Base-by-base conservation (phyloP, 2,329 filamentous ascomycete species). In the Plenodomus lindquistii region DNA sequence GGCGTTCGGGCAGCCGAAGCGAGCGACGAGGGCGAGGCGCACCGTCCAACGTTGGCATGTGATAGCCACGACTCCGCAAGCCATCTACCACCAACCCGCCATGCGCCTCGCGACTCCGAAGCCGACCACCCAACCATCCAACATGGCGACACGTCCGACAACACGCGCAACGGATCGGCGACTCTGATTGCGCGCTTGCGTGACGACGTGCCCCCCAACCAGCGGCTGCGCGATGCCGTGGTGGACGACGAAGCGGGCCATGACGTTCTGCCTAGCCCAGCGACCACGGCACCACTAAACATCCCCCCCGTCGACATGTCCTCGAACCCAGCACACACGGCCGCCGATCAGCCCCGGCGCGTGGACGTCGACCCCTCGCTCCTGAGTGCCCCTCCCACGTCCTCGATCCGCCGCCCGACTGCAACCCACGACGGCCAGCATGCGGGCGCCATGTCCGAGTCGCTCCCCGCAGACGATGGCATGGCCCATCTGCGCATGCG, bases 381-480 rank as follows among this genome's bases (percentile, higher is more conserved):
- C 43, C 54, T 60, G 38, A 59, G 55, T 18, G 63, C 65, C 21
- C 63, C 61, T 20, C 57, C 62, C 27, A 60, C 52, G 21, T 41
- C 57, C 10, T 52, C 57, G 29, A 44, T 46, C 37, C 57, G 48
- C 21, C 42, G 40, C 45, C 44, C 55, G 15, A 36, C 44, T 9
- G 38, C 46, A 21, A 49, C 37, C 40, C 36, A 43, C 24, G 29
- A 37, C 34, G 41, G 41, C 48, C 62, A 64, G 44, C 48, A 71
- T 67, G 65, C 54, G 19, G 46, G 54, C 35, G 48, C 46, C 46
- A 67, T 68, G 65, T 66, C 69, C 17, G 66, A 62, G 50, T 69
- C 63, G 44, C 64, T 80, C 54, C 78, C 78, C 6, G 77, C 74
- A 46, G 75, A 80, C 58, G 78, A 80, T 62, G 77, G 78, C 54